Base-by-base conservation (phyloP, 1,139 yeast species). In the Zygosaccharomyces pseudobailii region DNA sequence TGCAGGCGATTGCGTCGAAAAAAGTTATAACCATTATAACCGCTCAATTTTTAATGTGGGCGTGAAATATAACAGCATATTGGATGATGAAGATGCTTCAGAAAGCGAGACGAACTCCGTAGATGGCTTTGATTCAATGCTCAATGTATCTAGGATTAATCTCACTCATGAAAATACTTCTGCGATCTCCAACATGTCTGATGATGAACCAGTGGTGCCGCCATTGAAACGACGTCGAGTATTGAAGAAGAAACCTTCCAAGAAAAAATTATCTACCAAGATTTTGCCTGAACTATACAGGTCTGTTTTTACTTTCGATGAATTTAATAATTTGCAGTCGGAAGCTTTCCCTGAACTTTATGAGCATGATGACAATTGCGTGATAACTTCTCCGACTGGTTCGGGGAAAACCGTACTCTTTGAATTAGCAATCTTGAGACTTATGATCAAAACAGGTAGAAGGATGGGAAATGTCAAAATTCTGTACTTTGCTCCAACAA, bases 381-480 rank as follows among this genome's bases (percentile, higher is more conserved):
- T 78, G 1, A 64, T 78, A 10, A 71, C 78, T 34, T 68, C 82
- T 2, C 83, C 83, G 0, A 76, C 82, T 0, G 82, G 83, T 0
- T 75, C 82, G 1, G 82, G 83, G 0, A 79, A 78, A 55, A 78
- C 82, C 0, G 81, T 72, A 0, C 55, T 78, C 3, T 77, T 76
- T 54, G 82, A 79, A 55, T 55, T 79, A 33, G 79, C 82, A 0
- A 74, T 78, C 1, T 53, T 76, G n/a, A 59, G 70, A 20, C 51
- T 70, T 20, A 48, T 75, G 10, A 57, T 57, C 7, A 57, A 55
- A 0, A 40, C 47, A 5, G 42, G 56, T 7, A 41, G 50, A 22
- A 33, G 47, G 5, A 43, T 48, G 1, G 50, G 35, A 2, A 63
- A 67, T 37, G 48, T 61, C 13, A 77, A 76, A 56, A 65, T 71